Evolutionary conservation across 2,329 filamentous ascomycete species (phyloP).

Genomic region (Colletotrichum tabaci): DNA sequence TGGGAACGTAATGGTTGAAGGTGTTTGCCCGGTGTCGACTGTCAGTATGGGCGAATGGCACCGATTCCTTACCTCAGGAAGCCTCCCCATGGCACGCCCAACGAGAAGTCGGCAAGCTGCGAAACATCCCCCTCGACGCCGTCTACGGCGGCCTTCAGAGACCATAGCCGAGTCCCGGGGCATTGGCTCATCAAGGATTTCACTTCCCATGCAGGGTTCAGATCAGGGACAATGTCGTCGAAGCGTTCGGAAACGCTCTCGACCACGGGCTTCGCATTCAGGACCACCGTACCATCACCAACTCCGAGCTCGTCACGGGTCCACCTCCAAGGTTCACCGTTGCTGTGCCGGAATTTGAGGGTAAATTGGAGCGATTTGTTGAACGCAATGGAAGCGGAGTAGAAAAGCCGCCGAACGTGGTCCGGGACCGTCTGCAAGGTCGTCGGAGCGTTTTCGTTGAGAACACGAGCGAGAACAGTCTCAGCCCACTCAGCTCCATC

Average conservation of each 20-base stretch:
- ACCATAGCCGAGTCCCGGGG: slow-evolving; percentile 79
- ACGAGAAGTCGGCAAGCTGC: slow-evolving; percentile 65
- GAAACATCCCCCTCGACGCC: slow-evolving; percentile 72
- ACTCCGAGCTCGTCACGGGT: slow-evolving; percentile 74
- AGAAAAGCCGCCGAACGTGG: slow-evolving; percentile 36
- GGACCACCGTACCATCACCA: slow-evolving; percentile 74
- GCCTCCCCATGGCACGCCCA: slow-evolving; percentile 75
- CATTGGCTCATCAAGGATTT: slow-evolving; percentile 74
- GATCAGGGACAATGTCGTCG: slow-evolving; percentile 68
- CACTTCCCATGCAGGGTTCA: slow-evolving; percentile 71
- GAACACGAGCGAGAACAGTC: slow-evolving; percentile 55
- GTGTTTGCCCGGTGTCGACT: neutral
- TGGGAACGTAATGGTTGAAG: no score
- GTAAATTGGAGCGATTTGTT: slow-evolving; percentile 74
- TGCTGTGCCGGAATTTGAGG: slow-evolving; percentile 74
- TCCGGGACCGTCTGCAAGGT: slow-evolving; percentile 60
- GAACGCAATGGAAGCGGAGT: slow-evolving; percentile 56
- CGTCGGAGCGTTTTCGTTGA: slow-evolving; percentile 57
- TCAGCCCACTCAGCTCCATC: slow-evolving; percentile 72
- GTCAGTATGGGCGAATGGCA: neutral
- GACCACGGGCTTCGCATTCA: slow-evolving; percentile 54
- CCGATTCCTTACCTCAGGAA: slow-evolving; percentile 64
- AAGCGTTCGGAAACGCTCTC: slow-evolving; percentile 58
- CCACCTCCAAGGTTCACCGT: slow-evolving; percentile 76
- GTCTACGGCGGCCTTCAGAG: slow-evolving; percentile 70